Percentiles rank a stretch among this genome's conserved stretches.
Conservation (phyloP, 2,329 filamentous ascomycete genomes). For the Ascochyta koolunga region DNA sequence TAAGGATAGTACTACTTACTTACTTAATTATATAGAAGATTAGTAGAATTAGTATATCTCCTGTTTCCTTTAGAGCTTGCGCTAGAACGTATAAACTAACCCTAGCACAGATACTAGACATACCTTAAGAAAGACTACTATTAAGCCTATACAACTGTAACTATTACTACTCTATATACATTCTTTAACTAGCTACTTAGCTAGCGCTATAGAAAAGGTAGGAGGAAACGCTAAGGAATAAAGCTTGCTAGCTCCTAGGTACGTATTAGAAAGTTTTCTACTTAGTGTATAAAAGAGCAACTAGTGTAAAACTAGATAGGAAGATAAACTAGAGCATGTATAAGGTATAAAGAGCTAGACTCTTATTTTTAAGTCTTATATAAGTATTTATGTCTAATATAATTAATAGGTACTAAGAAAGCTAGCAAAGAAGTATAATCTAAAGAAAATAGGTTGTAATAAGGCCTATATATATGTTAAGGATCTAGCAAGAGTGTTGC, state of each 20-base stretch:
- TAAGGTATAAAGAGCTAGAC: too few relatives aligned
- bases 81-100: constrained; percentile 14
- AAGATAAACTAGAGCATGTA: too few relatives aligned
- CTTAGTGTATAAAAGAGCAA: constrained; percentile 24
- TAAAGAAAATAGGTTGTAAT: too few relatives aligned
- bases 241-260: constrained; percentile 20
- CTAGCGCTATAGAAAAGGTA: constrained; percentile 10
- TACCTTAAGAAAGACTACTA: constrained; percentile 15
- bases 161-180: constrained; percentile 14
- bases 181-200: constrained; percentile 26
- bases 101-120: constrained; percentile 17
- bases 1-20: constrained; percentile 23
- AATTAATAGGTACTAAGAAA: too few relatives aligned
- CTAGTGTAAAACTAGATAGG: constrained; percentile 18
- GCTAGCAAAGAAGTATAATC: too few relatives aligned
- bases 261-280: constrained; percentile 26
- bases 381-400: too few relatives aligned
- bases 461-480: too few relatives aligned
- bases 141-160: constrained; percentile 14
- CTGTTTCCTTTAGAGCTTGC: constrained; percentile 3
- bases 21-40: constrained; percentile 25
- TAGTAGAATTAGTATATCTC: constrained; percentile 26
- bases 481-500: too few relatives aligned
- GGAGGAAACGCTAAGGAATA: constrained; percentile 19
- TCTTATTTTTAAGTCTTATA: too few relatives aligned